Evolutionary conservation across 768 basidiomycete species (phyloP), one percentile per base, ranked within the genome.

Genomic region (Floccularia luteovirens): DNA sequence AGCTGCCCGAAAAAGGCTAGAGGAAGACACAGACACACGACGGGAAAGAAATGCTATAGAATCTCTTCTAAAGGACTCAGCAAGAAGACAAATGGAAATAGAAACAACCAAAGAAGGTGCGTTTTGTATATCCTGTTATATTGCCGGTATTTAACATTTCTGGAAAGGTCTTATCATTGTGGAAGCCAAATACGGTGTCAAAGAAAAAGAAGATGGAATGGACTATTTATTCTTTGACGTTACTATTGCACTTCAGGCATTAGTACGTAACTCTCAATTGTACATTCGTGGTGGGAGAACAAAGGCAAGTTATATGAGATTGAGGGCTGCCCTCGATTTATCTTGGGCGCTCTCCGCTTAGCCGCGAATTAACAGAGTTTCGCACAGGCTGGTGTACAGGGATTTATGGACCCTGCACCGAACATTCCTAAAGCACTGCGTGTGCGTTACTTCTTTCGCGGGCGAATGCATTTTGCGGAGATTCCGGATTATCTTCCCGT

Each of bases 331-430:
- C n/a, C n/a, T n/a, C n/a, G n/a, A n/a, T n/a, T n/a, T n/a, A n/a
- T n/a, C n/a, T n/a, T n/a, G n/a, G n/a, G n/a, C n/a, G n/a, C n/a
- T n/a, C n/a, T n/a, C n/a, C n/a, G n/a, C n/a, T n/a, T n/a, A n/a
- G n/a, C n/a, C n/a, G n/a, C n/a, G n/a, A 24, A 38, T 42, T 42
- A 17, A 47, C 22, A 42, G 24, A 31, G 42, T 31, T 31, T 31
- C 21, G 38, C 41, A 28, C 48, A 85, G 86, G 66, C 78, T 43
- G 74, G 77, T 20, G 67, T 94, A 28, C 80, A 88, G 52, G 90
- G 90, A n/a, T 91, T 96, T 65, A 80, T 76, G 54, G 90, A 94
- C 62, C 85, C 87, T 41, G 79, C 81, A 13, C 80, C 86, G 11
- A 77, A 77, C n/a, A 67, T 73, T 40, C 60, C 71, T 35, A 92